phyloP scores from a whole-genome alignment of 257 asterid species.

The Dorcoceras hygrometricum region DNA sequence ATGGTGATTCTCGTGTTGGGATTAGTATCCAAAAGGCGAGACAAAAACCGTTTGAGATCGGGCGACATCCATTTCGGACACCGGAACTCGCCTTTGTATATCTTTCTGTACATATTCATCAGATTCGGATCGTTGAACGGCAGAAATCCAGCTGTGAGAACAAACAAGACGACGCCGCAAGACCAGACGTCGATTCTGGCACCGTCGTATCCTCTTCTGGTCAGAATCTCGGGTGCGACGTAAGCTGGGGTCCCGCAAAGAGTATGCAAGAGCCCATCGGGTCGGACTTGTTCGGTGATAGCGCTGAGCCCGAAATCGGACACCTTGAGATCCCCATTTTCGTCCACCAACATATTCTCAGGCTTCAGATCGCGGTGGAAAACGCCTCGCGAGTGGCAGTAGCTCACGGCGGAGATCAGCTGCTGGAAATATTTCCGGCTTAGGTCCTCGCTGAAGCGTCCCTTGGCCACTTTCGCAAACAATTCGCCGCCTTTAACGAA shows the following conservation, averaged over 20 bases:
- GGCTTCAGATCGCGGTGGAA: constrained; percentile 91
- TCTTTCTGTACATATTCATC: constrained; percentile 58
- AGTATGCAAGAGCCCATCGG: constrained; percentile 74
- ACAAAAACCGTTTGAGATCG: constrained; percentile 61
- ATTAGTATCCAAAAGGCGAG: constrained; percentile 65
- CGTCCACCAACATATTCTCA: constrained; percentile 78
- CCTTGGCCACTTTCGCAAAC: constrained; percentile 59
- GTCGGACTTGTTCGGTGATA: constrained; percentile 45
- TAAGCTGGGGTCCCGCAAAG: constrained; percentile 97
- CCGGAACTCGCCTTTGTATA: constrained; percentile 79
- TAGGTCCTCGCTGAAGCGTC: constrained; percentile 64
- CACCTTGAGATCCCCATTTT: constrained; percentile 67
- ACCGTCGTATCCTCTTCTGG: constrained; percentile 84
- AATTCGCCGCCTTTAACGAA: constrained; percentile 87
- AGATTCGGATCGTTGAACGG: constrained; percentile 71
- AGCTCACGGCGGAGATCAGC: constrained; percentile 66
- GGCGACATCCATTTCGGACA: constrained; percentile 88
- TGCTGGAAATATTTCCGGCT: constrained; percentile 74
- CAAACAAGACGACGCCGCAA: constrained; percentile 59
- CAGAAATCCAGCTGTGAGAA: constrained; percentile 60
- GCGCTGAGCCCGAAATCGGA: constrained; percentile 95
- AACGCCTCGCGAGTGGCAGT: constrained; percentile 76
- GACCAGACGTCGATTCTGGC: constrained; percentile 85
- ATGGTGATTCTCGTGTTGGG: constrained; percentile 66
- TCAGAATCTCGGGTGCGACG: constrained; percentile 89